Percentiles rank a stretch among this genome's conserved stretches.
Evolutionary conservation across 2,329 filamentous ascomycete genomes (phyloP).

Genomic region (Fusarium nurragi): DNA sequence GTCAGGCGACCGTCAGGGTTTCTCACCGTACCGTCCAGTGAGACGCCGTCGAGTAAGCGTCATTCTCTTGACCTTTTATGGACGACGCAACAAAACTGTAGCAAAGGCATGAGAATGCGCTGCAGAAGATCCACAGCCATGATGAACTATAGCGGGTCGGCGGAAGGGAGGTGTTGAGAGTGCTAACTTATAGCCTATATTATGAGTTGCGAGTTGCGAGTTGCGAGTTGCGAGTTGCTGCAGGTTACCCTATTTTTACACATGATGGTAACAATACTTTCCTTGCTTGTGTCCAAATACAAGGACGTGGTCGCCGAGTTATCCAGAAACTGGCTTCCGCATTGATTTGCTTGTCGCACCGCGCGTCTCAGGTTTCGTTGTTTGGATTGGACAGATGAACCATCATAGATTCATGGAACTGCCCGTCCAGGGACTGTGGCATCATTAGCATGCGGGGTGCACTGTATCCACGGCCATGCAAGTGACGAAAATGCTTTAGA

Average conservation of each 20-base stretch:
- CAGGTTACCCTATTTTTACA: background rate
- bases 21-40: constrained; percentile 38
- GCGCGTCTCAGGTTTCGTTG: constrained; percentile 18
- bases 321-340: background rate
- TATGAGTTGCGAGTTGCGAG: background rate
- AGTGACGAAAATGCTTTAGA: constrained; percentile 24
- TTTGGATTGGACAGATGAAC: background rate
- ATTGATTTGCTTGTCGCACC: constrained; percentile 8
- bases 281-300: background rate
- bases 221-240: background rate
- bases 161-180: constrained; percentile 18
- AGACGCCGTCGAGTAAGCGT: constrained; percentile 45
- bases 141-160: constrained; percentile 27
- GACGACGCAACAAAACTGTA: constrained; percentile 20
- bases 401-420: constrained; percentile 17
- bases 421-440: constrained; percentile 38
- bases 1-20: constrained; percentile 32
- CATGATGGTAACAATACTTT: background rate
- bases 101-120: constrained; percentile 23
- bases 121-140: constrained; percentile 38
- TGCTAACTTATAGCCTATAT: background rate
- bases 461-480: constrained; percentile 36
- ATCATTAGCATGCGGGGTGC: constrained; percentile 43
- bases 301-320: background rate
- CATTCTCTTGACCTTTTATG: constrained; percentile 42